Percentiles rank a stretch among this genome's conserved stretches.
Evolutionary conservation across 257 asterid species (phyloP).

Genomic region (Datura wrightii): DNA sequence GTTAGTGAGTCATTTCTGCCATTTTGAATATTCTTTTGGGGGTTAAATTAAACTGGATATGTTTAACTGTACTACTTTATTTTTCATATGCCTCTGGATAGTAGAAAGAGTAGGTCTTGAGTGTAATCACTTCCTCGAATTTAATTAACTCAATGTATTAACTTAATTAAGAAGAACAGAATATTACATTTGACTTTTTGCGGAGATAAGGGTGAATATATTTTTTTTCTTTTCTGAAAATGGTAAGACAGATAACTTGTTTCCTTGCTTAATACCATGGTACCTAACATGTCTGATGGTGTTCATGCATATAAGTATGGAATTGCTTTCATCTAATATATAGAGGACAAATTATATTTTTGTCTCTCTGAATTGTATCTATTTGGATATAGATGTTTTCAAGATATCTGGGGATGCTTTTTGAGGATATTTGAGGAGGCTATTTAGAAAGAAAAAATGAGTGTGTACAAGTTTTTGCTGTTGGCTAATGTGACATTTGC

Average conservation of each 20-base stretch:
- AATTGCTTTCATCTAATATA: background rate
- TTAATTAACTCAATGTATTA: background rate
- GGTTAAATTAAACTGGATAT: background rate
- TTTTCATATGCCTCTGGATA: background rate
- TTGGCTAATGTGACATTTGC: constrained; percentile 33
- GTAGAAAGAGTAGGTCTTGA: background rate
- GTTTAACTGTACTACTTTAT: background rate
- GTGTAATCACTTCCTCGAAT: background rate
- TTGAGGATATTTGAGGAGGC: constrained; percentile 14
- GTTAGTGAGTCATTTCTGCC: constrained; percentile 52
- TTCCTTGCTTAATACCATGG: background rate
- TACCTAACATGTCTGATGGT: background rate
- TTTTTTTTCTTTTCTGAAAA: background rate
- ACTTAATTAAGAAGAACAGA: constrained; percentile 1
- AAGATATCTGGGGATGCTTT: background rate
- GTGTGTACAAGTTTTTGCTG: background rate
- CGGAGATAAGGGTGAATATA: background rate
- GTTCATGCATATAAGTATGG: background rate
- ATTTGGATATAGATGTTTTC: background rate
- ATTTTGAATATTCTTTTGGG: background rate
- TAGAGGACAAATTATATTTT: background rate
- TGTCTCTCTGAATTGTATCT: background rate
- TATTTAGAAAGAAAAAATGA: constrained; percentile 19
- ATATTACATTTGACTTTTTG: constrained; percentile 13
- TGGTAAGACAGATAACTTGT: background rate